Conservation (phyloP, 2,329 filamentous ascomycete species). For the Fusarium mangiferae region DNA sequence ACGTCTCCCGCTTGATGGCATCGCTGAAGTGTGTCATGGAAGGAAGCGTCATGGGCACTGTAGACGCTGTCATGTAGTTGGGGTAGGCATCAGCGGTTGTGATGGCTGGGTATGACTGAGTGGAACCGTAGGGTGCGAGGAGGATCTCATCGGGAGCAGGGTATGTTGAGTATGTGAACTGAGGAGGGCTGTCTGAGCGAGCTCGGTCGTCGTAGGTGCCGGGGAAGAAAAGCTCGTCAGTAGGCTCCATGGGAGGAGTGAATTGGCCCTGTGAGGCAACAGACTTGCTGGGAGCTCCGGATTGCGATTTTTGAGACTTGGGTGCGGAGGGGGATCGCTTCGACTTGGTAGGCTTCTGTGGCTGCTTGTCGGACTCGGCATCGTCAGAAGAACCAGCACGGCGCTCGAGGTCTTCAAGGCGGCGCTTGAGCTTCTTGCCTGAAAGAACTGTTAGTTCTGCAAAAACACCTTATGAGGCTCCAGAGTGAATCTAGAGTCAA, state of each 20-base stretch:
- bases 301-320: conserved; percentile 46
- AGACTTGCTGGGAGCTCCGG: conserved; percentile 49
- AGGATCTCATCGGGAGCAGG: conserved; percentile 72
- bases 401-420: conserved; percentile 85
- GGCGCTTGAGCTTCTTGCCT: conserved; percentile 95
- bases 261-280: conserved; percentile 63
- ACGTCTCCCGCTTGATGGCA: conserved; percentile 73
- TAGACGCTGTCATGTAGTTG: conserved; percentile 64
- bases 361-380: conserved; percentile 53
- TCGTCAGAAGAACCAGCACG: conserved; percentile 69
- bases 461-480: background rate
- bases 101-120: conserved; percentile 63
- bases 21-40: conserved; percentile 72
- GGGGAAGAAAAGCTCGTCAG: conserved; percentile 75
- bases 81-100: conserved; percentile 63
- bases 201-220: conserved; percentile 71
- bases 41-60: conserved; percentile 69
- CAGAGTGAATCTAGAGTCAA: conserved; percentile 1
- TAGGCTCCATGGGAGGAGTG: conserved; percentile 68
- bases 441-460: conserved; percentile 32
- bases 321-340: conserved; percentile 45
- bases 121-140: conserved; percentile 67
- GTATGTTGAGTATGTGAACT: conserved; percentile 74
- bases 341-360: conserved; percentile 45
- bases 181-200: conserved; percentile 76